Evolutionary conservation across 768 basidiomycete genomes (phyloP), one percentile per base, ranked within the genome.

Genomic region (Psilocybe azurescens): DNA sequence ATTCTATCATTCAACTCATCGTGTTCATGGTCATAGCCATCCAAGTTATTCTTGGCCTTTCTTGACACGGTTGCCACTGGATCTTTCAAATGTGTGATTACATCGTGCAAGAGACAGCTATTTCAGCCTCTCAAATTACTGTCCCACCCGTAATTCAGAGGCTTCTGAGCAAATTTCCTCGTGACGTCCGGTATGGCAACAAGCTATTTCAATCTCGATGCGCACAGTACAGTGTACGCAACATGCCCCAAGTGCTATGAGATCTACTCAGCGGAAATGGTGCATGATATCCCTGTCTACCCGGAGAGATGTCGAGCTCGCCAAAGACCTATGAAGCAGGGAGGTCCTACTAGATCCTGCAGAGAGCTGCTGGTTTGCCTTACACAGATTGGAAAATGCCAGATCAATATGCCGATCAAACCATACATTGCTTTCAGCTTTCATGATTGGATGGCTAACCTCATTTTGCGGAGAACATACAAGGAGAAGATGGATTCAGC

Each of bases 1-100:
- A n/a, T n/a, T n/a, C n/a, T n/a, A n/a, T n/a, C n/a, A n/a, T n/a
- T n/a, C n/a, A n/a, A n/a, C n/a, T n/a, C n/a, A n/a, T n/a, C n/a
- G n/a, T n/a, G n/a, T 59, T 51, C 30, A 56, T 63, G 62, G 58
- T 59, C 39, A 58, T 63, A 5, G 62, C 33, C 9, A 53, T 56
- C 24, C 62, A 63, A 39, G 29, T 59, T 18, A 63, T 63, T 54
- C 57, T 63, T 13, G 52, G 62, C 1, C 33, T 63, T 14, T 51
- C 57, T 29, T 52, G 57, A 20, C 57, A 52, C 18, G 62, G 57
- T 16, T 59, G 57, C 38, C 47, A 32, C 9, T 63, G 57, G 57
- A 16, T 63, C 1, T 63, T 59, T 33, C 16, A 18, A 16, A 55
- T 61, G 53, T 18, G 20, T 18, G 14, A 41, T 5, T 55, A 48